Percentiles rank a stretch among this genome's conserved stretches.
Evolutionary conservation across 1,139 yeast species (phyloP).

Genomic region (Hanseniaspora gamundiae): DNA sequence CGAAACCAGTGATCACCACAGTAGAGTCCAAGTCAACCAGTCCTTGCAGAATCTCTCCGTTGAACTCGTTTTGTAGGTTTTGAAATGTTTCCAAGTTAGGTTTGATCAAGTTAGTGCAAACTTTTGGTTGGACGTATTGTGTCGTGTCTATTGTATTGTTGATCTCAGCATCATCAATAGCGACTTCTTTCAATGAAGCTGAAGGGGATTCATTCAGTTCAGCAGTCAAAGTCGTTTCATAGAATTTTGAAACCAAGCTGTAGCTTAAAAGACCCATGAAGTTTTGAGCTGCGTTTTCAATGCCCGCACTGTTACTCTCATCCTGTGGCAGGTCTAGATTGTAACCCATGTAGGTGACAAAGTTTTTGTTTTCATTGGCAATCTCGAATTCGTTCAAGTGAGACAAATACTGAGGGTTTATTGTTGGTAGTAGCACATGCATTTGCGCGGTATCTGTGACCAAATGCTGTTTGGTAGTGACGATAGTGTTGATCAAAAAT

Average conservation of each 20-base stretch:
- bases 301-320: neutral
- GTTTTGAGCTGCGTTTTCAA: neutral
- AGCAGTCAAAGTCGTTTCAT: neutral
- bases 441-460: constrained; percentile 84
- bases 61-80: constrained; percentile 44
- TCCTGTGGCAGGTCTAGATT: neutral
- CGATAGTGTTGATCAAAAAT: constrained; percentile 48
- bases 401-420: constrained; percentile 20
- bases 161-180: constrained; percentile 1
- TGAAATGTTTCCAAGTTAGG: constrained; percentile 64
- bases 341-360: neutral
- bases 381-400: neutral
- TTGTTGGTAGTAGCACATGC: constrained; percentile 79
- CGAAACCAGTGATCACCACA: constrained; percentile 83
- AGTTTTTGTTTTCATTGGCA: neutral
- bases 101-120: constrained; percentile 81
- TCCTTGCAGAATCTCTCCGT: constrained; percentile 65
- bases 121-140: constrained; percentile 59
- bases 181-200: neutral
- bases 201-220: neutral
- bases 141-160: constrained; percentile 4
- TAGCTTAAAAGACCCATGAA: neutral
- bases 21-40: constrained; percentile 76
- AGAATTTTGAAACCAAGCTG: neutral
- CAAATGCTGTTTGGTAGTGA: constrained; percentile 51